Evolutionary conservation across 306 rosid species (phyloP).

Genomic region (Prunus salicina): DNA sequence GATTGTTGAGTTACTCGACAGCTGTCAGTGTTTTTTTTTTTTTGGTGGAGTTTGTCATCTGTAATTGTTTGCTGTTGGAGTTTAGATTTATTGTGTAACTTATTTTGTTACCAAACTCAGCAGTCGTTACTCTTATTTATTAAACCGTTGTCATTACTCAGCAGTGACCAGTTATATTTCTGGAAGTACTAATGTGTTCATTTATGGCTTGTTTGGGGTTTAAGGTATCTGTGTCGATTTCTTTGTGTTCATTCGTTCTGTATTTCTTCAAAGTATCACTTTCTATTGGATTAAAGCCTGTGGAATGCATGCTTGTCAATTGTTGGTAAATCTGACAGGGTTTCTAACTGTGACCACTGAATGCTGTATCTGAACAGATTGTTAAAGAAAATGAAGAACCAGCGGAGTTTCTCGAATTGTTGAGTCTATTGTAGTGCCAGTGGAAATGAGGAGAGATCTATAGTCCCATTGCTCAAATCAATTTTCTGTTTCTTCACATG

Average conservation of each 20-base stretch:
- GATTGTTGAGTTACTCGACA: background rate
- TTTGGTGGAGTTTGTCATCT: background rate
- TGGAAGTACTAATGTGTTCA: background rate
- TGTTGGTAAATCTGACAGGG: background rate
- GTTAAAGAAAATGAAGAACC: constrained; percentile 84
- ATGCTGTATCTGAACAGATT: constrained; percentile 45
- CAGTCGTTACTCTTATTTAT: background rate
- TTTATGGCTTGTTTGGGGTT: background rate
- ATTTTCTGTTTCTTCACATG: constrained; percentile 33
- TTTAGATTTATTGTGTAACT: background rate
- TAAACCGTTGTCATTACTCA: too few species aligned
- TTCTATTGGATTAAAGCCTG: background rate
- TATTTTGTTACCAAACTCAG: background rate
- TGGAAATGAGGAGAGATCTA: constrained; percentile 28
- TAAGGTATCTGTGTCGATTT: background rate
- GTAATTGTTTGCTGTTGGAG: background rate
- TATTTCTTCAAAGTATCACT: background rate
- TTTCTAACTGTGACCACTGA: constrained; percentile 18
- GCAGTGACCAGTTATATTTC: background rate
- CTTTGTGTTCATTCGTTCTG: background rate
- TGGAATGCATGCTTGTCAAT: constrained; percentile 11
- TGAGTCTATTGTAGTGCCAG: constrained; percentile 52
- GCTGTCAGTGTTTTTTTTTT: background rate
- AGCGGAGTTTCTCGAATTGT: constrained; percentile 53
- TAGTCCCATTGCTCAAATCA: constrained; percentile 24